Conservation (phyloP, 1,284 basidiomycete genomes). For the Blastosporella zonata region DNA sequence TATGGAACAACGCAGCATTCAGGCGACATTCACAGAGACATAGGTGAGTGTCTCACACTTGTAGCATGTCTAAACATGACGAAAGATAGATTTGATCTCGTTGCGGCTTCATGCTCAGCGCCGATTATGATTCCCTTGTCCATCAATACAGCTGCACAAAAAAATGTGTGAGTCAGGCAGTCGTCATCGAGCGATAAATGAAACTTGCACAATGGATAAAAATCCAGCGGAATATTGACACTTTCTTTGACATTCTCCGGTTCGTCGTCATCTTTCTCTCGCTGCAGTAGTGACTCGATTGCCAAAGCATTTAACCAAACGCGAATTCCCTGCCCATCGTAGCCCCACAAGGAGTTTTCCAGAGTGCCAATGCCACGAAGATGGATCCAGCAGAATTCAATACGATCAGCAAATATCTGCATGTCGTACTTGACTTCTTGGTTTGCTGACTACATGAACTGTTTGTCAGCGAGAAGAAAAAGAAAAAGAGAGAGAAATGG, state of each 20-base stretch:
- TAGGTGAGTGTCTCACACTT: slow-evolving; percentile 54
- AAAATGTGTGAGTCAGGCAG: slow-evolving; percentile 8
- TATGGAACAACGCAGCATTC: slow-evolving; percentile 29
- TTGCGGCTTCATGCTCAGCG: slow-evolving; percentile 83
- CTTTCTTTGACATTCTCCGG: slow-evolving; percentile 84
- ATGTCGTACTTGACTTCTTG: slow-evolving; percentile 97
- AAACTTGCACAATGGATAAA: slow-evolving; percentile 90
- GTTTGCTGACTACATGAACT: slow-evolving; percentile 56
- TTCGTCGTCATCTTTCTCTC: slow-evolving; percentile 39
- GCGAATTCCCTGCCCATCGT: slow-evolving; percentile 85
- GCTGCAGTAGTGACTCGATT: slow-evolving; percentile 61
- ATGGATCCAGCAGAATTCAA: slow-evolving; percentile 99
- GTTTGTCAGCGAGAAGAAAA: slow-evolving; percentile 9
- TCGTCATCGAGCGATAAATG: neutral
- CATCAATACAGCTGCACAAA: slow-evolving; percentile 88
- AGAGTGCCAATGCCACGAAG: slow-evolving; percentile 87
- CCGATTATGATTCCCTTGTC: slow-evolving; percentile 99
- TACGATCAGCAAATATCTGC: slow-evolving; percentile 93
- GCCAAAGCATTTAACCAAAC: slow-evolving; percentile 96
- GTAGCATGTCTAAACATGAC: slow-evolving; percentile 91
- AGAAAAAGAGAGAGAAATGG: slow-evolving; percentile 4
- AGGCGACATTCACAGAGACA: neutral
- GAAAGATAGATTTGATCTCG: slow-evolving; percentile 81
- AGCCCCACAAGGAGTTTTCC: slow-evolving; percentile 98
- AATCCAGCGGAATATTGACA: slow-evolving; percentile 86